Base-by-base conservation (phyloP, 768 basidiomycete genomes). In the Xerocomellus chrysenteron region DNA sequence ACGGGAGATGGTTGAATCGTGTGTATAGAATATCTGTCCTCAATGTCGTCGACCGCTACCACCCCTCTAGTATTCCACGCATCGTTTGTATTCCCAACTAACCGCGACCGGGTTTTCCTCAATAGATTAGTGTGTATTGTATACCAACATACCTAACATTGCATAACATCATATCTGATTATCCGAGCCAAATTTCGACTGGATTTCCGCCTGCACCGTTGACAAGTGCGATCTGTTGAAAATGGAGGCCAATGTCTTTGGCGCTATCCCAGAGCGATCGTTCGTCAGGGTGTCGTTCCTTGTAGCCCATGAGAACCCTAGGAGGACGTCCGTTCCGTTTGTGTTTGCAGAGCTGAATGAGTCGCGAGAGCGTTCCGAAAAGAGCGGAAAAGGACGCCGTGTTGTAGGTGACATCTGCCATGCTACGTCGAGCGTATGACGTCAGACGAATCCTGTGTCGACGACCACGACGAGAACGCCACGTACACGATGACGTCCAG, bases 401-500 rank as follows among this genome's bases (percentile, higher is more conserved):
- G 73, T 96, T 96, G 75, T 95, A 96, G 1, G 92, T 88, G 9
- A 95, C 91, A 64, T 97, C 94, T 13, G 93, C 90, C 85, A 95
- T 92, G 43, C 93, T 94, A 61, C n/a, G 39, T 26, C 16, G 21
- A 9, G 28, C 14, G 13, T 11, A 36, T 47, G 32, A 43, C 13
- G 40, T 55, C 33, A 56, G 45, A 52, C 10, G 4, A 19, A 14
- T 7, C 6, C 16, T 1, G 26, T 24, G 16, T 30, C 16, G 0
- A 40, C 10, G 10, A 14, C 1, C 3, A 36, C 26, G 2, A 13
- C 14, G 26, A 33, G 51, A 49, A 32, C 35, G 10, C 21, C 11
- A 77, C 88, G 56, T 70, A 92, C 90, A 93, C 69, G 50, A 96
- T 82, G 37, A 82, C 74, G 65, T 92, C 85, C 37, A 90, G 74